phyloP scores from a whole-genome alignment of 2,329 filamentous ascomycete genomes.

The Penicillium freii region DNA sequence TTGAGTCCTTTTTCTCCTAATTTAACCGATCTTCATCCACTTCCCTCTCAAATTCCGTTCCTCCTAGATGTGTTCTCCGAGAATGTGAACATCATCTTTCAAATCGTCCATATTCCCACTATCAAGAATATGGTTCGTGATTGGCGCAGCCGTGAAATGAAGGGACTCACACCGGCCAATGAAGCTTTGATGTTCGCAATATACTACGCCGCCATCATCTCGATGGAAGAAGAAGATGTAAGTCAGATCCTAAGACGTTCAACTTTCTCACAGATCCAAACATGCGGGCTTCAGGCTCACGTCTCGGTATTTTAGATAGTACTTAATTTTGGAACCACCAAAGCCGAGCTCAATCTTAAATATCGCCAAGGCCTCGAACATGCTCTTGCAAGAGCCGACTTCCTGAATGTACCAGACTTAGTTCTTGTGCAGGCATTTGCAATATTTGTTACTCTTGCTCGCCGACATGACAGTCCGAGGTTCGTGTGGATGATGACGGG shows the following conservation, averaged over 20 bases:
- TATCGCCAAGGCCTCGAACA: constrained; percentile 18
- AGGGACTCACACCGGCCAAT: constrained; percentile 42
- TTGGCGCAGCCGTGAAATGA: constrained; percentile 34
- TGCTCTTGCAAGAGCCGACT: constrained; percentile 23
- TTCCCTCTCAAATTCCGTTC: constrained; percentile 57
- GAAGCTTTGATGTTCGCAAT: constrained; percentile 58
- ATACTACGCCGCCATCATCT: constrained; percentile 56
- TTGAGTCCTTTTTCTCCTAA: constrained; percentile 27
- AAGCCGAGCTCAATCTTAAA: constrained; percentile 22
- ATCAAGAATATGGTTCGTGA: constrained; percentile 31
- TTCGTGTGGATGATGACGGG: constrained; percentile 29
- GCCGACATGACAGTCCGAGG: constrained; percentile 22
- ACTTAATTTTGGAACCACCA: constrained; percentile 20
- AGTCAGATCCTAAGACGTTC: constrained; percentile 15
- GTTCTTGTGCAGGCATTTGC: constrained; percentile 19
- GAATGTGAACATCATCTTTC: constrained; percentile 49
- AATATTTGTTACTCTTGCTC: constrained; percentile 19
- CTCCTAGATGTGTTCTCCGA: constrained; percentile 52
- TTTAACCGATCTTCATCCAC: constrained; percentile 47
- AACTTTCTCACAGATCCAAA: background rate
- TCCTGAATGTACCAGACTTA: constrained; percentile 20
- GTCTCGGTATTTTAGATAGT: background rate
- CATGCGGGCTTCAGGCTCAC: background rate
- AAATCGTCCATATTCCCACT: constrained; percentile 33
- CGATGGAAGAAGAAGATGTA: constrained; percentile 59